Conservation (phyloP, 1,139 yeast genomes). For the Blastobotrys elegans region DNA sequence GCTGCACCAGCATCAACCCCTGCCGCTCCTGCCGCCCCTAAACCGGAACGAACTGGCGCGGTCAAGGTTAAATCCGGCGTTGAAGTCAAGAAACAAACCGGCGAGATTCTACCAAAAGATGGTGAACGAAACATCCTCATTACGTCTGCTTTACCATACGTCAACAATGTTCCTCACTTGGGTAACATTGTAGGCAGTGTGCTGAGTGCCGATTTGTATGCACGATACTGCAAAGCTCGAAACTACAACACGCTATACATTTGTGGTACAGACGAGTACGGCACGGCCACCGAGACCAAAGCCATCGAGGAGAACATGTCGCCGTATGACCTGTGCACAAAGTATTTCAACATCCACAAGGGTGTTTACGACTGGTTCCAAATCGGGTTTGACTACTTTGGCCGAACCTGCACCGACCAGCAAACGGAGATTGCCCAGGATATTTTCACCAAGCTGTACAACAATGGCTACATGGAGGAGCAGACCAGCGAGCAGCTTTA, state of each 20-base stretch:
- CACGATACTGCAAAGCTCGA: constrained; percentile 86
- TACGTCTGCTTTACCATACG: constrained; percentile 96
- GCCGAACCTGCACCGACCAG: constrained; percentile 87
- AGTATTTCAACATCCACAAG: constrained; percentile 79
- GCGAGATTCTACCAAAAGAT: constrained; percentile 50
- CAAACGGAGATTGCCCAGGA: constrained; percentile 97
- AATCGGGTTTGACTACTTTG: constrained; percentile 89
- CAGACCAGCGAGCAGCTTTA: constrained; percentile 83
- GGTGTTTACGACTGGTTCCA: constrained; percentile 96
- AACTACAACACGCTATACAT: constrained; percentile 79
- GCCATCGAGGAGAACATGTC: constrained; percentile 90
- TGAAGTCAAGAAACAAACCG: constrained; percentile 30
- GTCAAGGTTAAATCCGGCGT: constrained; percentile 37
- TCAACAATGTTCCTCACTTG: constrained; percentile 95
- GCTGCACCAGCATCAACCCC: constrained; percentile 34
- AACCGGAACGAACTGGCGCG: constrained; percentile 55
- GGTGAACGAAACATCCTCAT: constrained; percentile 76
- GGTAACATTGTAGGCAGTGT: constrained; percentile 97
- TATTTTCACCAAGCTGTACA: constrained; percentile 67
- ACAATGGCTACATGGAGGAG: constrained; percentile 78
- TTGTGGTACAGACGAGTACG: constrained; percentile 99
- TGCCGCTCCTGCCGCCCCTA: constrained; percentile 33
- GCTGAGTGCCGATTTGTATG: constrained; percentile 86
- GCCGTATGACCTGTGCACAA: constrained; percentile 84
- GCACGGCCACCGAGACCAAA: constrained; percentile 98